Evolutionary conservation across 306 rosid genomes (phyloP), one percentile per base, ranked within the genome.

Genomic region (Castanea mollissima): DNA sequence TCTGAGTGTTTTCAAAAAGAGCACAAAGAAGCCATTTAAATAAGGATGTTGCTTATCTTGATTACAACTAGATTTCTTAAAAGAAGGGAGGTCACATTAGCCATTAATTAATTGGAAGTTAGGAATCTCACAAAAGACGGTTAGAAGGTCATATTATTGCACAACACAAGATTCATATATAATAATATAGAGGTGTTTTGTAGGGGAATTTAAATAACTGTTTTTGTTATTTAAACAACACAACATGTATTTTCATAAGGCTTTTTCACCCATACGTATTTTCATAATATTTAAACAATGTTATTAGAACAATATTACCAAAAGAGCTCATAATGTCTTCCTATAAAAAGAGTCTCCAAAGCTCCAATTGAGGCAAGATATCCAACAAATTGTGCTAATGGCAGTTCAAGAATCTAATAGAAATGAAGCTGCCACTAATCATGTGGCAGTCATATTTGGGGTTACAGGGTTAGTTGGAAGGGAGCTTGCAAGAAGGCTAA

Each of bases 391-490:
- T 60, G 58, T 77, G 75, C 41, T 32, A 55, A 90, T 92, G 97
- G 89, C 84, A 76, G 52, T 71, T 68, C 27, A 75, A 77, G 83
- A 82, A 69, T 56, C 67, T 51, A 62, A 51, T 27, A 58, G 15
- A 5, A 58, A 56, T 68, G 71, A 75, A 79, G 73, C 71, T 71
- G 74, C 79, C 44, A 51, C 76, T 55, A 82, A 68, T 2, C 77
- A 80, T 77, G 97, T 93, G 44, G 99, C 97, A 6, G 88, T 86
- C 71, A 91, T 92, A 29, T 95, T 95, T 76, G 97, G 99, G 58
- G 95, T 87, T 46, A 93, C 98, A 15, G 98, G 99, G 69, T 86
- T 95, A 7, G 97, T 90, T 34, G 99, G 99, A 32, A 91, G 79
- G 81, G 94, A 86, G 74, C 79, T 95, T 23, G 98, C 93, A 15